Percentiles rank a stretch among this genome's conserved stretches.
Conservation (phyloP, 2,329 filamentous ascomycete species). For the Ophiostoma montium region DNA sequence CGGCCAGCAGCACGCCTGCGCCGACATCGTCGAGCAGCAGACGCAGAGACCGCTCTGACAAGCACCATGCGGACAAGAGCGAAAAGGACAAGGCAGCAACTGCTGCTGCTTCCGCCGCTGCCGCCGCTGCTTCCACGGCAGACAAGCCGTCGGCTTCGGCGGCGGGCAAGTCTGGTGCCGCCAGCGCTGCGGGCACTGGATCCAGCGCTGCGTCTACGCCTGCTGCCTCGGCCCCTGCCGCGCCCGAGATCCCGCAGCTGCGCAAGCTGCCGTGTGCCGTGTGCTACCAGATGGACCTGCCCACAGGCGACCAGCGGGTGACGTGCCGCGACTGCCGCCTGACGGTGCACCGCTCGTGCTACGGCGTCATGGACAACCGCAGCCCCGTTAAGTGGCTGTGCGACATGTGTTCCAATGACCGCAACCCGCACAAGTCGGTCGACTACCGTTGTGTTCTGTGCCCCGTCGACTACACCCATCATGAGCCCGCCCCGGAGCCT, state of each 20-base stretch:
- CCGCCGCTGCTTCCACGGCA: constrained; percentile 51
- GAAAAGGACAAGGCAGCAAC: constrained; percentile 14
- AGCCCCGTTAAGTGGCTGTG: constrained; percentile 75
- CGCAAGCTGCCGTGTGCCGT: constrained; percentile 72
- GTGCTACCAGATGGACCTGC: constrained; percentile 56
- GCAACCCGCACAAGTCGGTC: constrained; percentile 82
- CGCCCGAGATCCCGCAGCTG: constrained; percentile 63
- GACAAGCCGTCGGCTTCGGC: not conserved
- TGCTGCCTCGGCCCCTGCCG: constrained; percentile 38
- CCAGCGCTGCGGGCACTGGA: not conserved
- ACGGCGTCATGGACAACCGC: constrained; percentile 64
- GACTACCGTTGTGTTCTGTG: constrained; percentile 90
- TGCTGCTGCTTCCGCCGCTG: constrained; percentile 29
- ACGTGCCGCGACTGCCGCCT: constrained; percentile 79
- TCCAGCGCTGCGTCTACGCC: constrained; percentile 18
- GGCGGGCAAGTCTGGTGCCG: not conserved
- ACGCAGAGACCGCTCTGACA: constrained; percentile 19
- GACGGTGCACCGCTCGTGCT: constrained; percentile 84
- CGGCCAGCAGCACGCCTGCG: constrained; percentile 36
- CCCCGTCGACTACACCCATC: constrained; percentile 65
- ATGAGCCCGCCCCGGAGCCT: constrained; percentile 64
- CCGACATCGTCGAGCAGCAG: constrained; percentile 29
- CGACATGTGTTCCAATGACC: constrained; percentile 91
- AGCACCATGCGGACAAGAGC: constrained; percentile 39
- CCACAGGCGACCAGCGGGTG: constrained; percentile 55